Evolutionary conservation across 139 green algal species (phyloP).

Genomic region (Volvox africanus): DNA sequence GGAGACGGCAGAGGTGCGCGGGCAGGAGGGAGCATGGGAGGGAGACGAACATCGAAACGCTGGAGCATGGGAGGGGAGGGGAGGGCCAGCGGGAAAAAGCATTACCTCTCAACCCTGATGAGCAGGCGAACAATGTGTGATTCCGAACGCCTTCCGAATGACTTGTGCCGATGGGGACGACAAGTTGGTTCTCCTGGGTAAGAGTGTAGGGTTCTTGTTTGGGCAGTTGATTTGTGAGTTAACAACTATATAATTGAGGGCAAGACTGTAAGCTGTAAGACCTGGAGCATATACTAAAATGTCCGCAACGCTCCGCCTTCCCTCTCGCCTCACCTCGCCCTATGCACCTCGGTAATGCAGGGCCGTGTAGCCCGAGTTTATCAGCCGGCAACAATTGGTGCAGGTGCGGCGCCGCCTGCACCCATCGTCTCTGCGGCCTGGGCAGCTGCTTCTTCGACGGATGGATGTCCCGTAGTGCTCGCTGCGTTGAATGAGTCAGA

Average conservation of each 20-base stretch:
- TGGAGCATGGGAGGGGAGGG: not conserved
- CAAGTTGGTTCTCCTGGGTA: no score
- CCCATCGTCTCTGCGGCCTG: conserved; percentile 4
- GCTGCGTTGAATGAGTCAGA: conserved; percentile 1
- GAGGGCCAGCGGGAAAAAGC: not conserved
- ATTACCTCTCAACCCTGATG: no score
- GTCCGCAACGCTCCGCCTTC: not conserved
- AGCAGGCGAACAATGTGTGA: no score
- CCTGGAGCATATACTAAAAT: no score
- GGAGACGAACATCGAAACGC: not conserved
- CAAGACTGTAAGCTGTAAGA: no score
- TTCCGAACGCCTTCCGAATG: no score
- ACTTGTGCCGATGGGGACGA: no score
- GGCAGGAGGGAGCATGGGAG: not conserved
- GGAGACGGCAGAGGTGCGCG: not conserved
- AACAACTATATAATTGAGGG: no score
- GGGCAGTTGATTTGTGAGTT: no score
- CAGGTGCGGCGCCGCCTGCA: not conserved
- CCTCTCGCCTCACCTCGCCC: not conserved
- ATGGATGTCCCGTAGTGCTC: conserved; percentile 25
- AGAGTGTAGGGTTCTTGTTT: no score
- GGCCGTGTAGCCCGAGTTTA: conserved; percentile 32
- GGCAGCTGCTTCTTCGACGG: not conserved
- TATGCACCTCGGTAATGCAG: not conserved
- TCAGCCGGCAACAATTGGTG: not conserved